These are phyloP conservation scores for Citrus maxima DNA, from an alignment of 345 rosid genomes.

Conservation along the genomic window DNA sequence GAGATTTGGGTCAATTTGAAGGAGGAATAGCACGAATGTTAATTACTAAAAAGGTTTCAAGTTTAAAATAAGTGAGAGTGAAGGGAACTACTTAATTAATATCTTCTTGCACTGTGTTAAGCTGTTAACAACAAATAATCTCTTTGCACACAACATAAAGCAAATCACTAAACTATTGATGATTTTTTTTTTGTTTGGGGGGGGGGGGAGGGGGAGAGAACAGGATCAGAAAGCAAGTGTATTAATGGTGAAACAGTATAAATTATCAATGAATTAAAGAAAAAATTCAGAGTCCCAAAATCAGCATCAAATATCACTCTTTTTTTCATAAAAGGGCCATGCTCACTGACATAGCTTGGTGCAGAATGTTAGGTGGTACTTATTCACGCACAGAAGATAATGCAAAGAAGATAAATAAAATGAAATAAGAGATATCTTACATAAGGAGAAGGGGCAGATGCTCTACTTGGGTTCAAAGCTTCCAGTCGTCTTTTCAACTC, in stretches of 20 bases:
- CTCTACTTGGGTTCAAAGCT: slow-evolving; percentile 67
- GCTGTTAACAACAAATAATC: background rate
- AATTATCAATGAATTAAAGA: background rate
- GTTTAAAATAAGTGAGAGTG: background rate
- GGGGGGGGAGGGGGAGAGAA: too few species aligned
- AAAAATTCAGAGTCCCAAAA: background rate
- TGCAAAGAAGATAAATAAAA: background rate
- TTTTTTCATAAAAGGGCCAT: background rate
- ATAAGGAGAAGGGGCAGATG: slow-evolving; percentile 35
- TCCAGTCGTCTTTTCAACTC: slow-evolving; percentile 72
- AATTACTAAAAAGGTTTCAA: background rate
- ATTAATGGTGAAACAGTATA: too few species aligned
- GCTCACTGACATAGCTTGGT: background rate
- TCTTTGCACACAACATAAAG: background rate
- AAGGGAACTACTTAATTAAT: too few species aligned
- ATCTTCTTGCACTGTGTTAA: background rate
- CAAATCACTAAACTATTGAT: background rate
- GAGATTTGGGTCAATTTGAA: background rate
- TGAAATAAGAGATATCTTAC: slow-evolving; percentile 43
- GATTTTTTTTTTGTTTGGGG: too few species aligned
- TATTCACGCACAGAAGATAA: background rate
- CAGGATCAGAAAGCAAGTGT: too few species aligned
- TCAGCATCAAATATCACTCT: background rate
- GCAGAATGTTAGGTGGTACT: background rate
- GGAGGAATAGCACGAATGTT: background rate